Evolutionary conservation across 2,329 filamentous ascomycete species (phyloP), one percentile per base, ranked within the genome.

Genomic region (Onygenales sp.): DNA sequence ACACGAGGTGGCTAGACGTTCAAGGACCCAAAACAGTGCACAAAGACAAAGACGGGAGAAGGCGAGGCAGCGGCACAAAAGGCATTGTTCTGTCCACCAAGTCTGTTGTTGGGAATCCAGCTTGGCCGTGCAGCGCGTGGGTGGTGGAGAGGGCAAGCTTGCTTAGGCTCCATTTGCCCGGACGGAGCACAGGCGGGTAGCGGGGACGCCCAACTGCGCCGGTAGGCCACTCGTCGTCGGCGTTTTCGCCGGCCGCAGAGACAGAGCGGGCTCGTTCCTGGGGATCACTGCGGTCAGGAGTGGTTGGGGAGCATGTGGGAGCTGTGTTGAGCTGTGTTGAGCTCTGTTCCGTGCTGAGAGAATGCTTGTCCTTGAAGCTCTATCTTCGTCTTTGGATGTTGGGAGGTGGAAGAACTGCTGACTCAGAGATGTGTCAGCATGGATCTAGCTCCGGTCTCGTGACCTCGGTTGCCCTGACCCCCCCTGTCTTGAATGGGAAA

Each of bases 131-230:
- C 17, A 17, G 17, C 17, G 17, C 17, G 17, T 13, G 11, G 42
- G 41, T 9, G n/a, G n/a, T 45, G 35, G 41, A 51, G 43, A 43
- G 36, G 27, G 43, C 32, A 10, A 9, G 43, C 10, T 13, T 32
- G 36, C 14, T 53, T 53, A 53, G 45, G 51, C 50, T 55, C 54
- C 54, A 55, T 55, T 55, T 55, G 54, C 54, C 54, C 54, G 54
- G 54, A 27, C 33, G 51, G 38, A 43, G 38, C 32, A 44, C 46
- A 41, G 4, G 33, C 36, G 21, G 46, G 46, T 49, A 48, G 45
- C 35, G 33, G 33, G 33, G 33, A 35, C 21, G 45, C 32, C 27
- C 27, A 45, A n/a, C 10, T 11, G 21, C 3, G 31, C 13, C 31
- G 14, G 44, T 10, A 7, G 44, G 44, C 31, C 44, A 3, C 31